Evolutionary conservation across 257 asterid genomes (phyloP), one percentile per base, ranked within the genome.

Genomic region (Solanum bukasovii): DNA sequence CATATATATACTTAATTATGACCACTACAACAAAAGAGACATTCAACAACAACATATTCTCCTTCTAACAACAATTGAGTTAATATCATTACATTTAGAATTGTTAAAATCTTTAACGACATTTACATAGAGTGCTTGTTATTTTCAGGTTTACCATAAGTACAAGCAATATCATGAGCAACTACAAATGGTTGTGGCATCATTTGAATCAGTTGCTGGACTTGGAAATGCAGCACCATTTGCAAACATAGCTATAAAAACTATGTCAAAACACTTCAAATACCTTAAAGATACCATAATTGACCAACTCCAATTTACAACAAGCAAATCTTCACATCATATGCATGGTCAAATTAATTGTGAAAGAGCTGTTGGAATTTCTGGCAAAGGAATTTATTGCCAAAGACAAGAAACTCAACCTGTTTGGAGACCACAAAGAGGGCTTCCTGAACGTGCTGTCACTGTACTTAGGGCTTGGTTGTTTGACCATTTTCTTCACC

Each of bases 361-460:
- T 7, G 99, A 93, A 74, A 91, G 93, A 29, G 87, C 85, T 1
- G 95, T 88, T 1, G 95, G 89, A 25, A 92, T 87, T 49, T 85
- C 94, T 1, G 94, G 92, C 16, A 87, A 86, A 77, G 91, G 90
- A 23, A n/a, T 89, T 61, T 91, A 83, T 37, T 77, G 90, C 90
- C 93, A 89, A 78, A 91, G 94, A 82, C 75, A 93, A 16, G 83
- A 33, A 92, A 59, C 91, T 56, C 98, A 93, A 68, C 99, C 98
- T 21, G 95, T 96, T 38, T 97, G 99, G 99, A 94, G 99, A 5
- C 99, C 99, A 5, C 99, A 97, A 88, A 87, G 99, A 90, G 99
- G 99, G 4, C 98, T 97, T 11, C 99, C 99, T 0, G 99, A 97
- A 88, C 98, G 95, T 29, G 99, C 99, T 86, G 99, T 97, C 4